These are phyloP conservation scores for Podochytrium sp. DNA, from an alignment of 192 early-diverging fungal genomes.

Conservation along the genomic window DNA sequence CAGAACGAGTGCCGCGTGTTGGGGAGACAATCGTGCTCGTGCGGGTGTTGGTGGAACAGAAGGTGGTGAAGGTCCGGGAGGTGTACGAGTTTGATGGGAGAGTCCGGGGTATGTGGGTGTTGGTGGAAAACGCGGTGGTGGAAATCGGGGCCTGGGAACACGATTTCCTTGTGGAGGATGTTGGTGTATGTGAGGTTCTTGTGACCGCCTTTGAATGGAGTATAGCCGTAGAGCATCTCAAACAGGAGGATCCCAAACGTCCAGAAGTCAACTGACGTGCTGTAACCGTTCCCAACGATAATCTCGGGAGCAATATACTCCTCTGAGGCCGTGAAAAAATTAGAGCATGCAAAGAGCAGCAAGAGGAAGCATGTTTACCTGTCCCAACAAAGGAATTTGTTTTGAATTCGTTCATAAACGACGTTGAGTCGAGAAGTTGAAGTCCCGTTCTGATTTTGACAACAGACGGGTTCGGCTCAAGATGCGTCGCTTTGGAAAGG, in stretches of 20 bases:
- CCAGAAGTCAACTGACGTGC: slow-evolving; percentile 97
- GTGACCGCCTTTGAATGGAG: slow-evolving; percentile 93
- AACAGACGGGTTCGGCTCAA: slow-evolving; percentile 69
- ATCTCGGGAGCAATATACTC: slow-evolving; percentile 99
- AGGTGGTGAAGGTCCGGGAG: not conserved
- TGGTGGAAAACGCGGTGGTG: slow-evolving; percentile 21
- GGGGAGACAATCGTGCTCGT: not conserved
- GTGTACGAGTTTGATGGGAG: too few relatives aligned
- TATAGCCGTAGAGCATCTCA: slow-evolving; percentile 96
- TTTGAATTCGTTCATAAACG: slow-evolving; percentile 42
- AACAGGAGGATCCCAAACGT: slow-evolving; percentile 97
- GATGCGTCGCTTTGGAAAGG: slow-evolving; percentile 90
- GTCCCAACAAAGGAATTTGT: slow-evolving; percentile 99
- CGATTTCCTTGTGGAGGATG: slow-evolving; percentile 79
- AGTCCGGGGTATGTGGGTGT: too few relatives aligned
- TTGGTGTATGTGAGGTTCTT: slow-evolving; percentile 86
- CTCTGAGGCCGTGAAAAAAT: too few relatives aligned
- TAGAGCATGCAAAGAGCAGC: too few relatives aligned
- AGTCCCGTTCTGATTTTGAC: slow-evolving; percentile 17
- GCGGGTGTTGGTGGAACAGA: not conserved
- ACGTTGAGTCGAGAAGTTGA: slow-evolving; percentile 16
- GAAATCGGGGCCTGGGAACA: slow-evolving; percentile 61
- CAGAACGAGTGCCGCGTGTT: not conserved
- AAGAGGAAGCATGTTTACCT: too few relatives aligned
- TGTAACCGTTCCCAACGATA: slow-evolving; percentile 93